These are phyloP conservation scores for Heritiera littoralis DNA, from an alignment of 345 rosid genomes.

Conservation along the genomic window DNA sequence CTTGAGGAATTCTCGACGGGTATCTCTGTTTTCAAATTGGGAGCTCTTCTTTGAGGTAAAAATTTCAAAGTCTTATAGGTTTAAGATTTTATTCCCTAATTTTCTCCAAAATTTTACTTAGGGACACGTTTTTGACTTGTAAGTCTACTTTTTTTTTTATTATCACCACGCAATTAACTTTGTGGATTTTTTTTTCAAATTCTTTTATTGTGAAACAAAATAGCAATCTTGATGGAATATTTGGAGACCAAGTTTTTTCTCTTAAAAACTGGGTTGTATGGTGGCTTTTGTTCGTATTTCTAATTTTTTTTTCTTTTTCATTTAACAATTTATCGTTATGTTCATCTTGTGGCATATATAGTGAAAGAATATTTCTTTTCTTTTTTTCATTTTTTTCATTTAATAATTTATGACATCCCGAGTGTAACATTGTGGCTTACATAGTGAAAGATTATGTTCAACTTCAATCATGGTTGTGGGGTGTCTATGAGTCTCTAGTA, in stretches of 20 bases:
- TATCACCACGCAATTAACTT: background rate
- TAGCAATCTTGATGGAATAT: background rate
- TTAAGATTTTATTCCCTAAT: background rate
- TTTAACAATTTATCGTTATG: too few species aligned
- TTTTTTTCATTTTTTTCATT: too few species aligned
- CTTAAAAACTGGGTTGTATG: background rate
- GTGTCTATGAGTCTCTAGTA: background rate
- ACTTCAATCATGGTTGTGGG: background rate
- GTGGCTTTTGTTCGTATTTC: background rate
- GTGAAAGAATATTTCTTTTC: background rate
- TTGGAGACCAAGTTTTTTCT: background rate
- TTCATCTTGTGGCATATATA: background rate
- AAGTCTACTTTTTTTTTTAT: background rate
- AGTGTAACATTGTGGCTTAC: conserved; percentile 4
- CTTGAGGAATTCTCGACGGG: background rate
- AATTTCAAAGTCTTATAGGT: background rate
- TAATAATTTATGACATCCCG: background rate
- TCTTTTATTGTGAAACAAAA: background rate
- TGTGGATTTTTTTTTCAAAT: background rate
- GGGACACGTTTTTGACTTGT: background rate
- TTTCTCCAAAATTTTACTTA: background rate
- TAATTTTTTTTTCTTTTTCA: background rate
- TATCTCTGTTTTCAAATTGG: background rate
- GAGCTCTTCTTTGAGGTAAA: conserved; percentile 4
- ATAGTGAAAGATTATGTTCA: background rate